A percentile compares a stretch with the other conserved stretches of the same genome.
Conservation (phyloP, 176 grass and related monocot species). For the Miscanthus lutarioriparius region DNA sequence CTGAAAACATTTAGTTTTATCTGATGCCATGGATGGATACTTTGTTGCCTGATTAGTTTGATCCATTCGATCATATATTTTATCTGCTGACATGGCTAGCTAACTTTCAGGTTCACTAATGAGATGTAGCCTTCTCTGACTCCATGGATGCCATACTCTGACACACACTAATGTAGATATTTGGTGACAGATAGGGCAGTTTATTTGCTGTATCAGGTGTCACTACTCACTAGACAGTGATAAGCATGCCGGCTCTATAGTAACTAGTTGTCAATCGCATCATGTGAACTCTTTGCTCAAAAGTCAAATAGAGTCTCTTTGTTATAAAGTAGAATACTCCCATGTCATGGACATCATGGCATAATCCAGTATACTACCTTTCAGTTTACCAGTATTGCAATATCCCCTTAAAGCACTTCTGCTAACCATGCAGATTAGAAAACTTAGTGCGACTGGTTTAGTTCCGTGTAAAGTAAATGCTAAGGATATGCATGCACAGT, state of each 20-base stretch:
- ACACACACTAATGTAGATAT: slow-evolving; percentile 11
- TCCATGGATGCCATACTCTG: not conserved
- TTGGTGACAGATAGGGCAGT: not conserved
- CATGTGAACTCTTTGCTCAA: slow-evolving; percentile 2
- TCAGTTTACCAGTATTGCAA: not conserved
- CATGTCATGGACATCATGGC: not conserved
- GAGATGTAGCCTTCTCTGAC: not conserved
- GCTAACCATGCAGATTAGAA: not conserved
- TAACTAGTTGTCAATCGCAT: not conserved
- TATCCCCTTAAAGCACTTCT: not conserved
- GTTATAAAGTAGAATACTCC: not conserved
- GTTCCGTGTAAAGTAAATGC: not conserved
- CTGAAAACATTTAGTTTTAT: not conserved
- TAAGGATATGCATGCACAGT: not conserved
- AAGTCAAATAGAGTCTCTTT: not conserved
- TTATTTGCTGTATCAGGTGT: not conserved
- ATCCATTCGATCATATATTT: not conserved
- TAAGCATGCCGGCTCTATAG: not conserved
- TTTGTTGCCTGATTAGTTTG: not conserved
- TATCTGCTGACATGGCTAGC: not conserved
- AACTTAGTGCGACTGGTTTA: not conserved
- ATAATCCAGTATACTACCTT: not conserved
- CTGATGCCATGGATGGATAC: not conserved
- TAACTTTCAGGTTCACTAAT: not conserved
- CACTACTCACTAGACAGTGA: not conserved